Evolutionary conservation across 139 green algal species (phyloP), one percentile per base, ranked within the genome.

Genomic region (Auxenochlorella pyrenoidosa): DNA sequence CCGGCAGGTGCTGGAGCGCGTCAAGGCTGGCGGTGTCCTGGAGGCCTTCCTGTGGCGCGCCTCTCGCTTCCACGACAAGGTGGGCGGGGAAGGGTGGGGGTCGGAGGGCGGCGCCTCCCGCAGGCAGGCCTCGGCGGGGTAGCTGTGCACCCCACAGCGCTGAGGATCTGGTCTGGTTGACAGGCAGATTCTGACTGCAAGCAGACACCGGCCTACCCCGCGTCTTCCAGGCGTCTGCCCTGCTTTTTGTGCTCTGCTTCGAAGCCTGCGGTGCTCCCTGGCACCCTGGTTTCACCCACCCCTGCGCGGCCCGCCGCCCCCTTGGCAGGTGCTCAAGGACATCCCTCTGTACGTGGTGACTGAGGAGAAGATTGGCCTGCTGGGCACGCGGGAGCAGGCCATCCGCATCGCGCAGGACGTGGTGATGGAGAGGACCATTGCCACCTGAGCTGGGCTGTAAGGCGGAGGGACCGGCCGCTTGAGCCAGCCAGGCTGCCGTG

Each of bases 301-400:
- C 38, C 34, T 75, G 72, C 44, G 40, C 38, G 41, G 60, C 21
- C 13, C 41, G n/a, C 22, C 24, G 12, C 47, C 72, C 84, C 82
- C 24, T 0, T 43, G n/a, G 41, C 83, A 91, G 41, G 76, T 95
- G 34, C 87, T 95, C 68, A 77, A 87, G 36, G 41, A 88, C 58
- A 93, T 94, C 40, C 95, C 95, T 10, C 85, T 98, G 78, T 95
- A 93, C 83, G 90, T 96, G 19, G 95, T 98, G 40, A 93, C 90
- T 22, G 94, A 98, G 72, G 93, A 95, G 6, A 91, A 93, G 79
- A 87, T 97, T 24, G 93, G 95, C 30, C 90, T 96, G 85, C 93
- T 97, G 30, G 94, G 94, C 73, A 90, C 89, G 5, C 88, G 92
- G n/a, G 91, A 94, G 87, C 90, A 92, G 41, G 95, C 93, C 60